Base-by-base conservation (phyloP, 2,329 filamentous ascomycete species). In the Tolypocladium tundrense region DNA sequence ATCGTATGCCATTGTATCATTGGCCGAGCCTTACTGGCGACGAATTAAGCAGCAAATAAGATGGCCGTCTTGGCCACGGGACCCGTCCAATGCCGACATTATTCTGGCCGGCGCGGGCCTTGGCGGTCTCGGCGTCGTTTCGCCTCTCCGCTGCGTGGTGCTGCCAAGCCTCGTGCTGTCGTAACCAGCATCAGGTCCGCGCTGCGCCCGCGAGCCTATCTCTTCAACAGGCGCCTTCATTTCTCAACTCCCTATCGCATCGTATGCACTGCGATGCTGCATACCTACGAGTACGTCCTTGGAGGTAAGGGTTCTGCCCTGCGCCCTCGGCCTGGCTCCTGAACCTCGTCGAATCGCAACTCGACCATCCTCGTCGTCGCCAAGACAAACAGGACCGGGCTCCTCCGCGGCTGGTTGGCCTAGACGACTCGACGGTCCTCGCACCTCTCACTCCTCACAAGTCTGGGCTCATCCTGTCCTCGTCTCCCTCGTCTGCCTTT, bases 101-200 rank as follows among this genome's bases (percentile, higher is more conserved):
- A 35, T 51, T 51, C 19, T 41, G 57, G 39, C 57, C 55, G 53
- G 54, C 24, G 56, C 53, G 55, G 57, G 62, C 55, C 62, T 63
- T 63, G 62, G 62, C 62, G 57, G 62, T 60, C 62, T 63, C 58
- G 62, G 62, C 60, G 57, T 60, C 56, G 57, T 55, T 54, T 54
- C 57, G 52, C 59, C 52, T 54, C 56, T 59, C 53, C 53, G 37
- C 55, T 41, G 53, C 42, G 57, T 52, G 57, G 59, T 54, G 56
- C 57, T 56, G 62, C 62, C 62, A 63, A 63, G 62, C 59, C 62
- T 58, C 53, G 33, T 58, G 56, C 51, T 61, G 31, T 27, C 33
- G 24, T 40, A 35, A 35, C 56, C 51, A 57, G 51, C 50, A 51
- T 24, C 31, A 21, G 35, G 48, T 33, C 31, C 16, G 7, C 27